Base-by-base conservation (phyloP, 2,329 filamentous ascomycete genomes). In the Zymoseptoria brevis region DNA sequence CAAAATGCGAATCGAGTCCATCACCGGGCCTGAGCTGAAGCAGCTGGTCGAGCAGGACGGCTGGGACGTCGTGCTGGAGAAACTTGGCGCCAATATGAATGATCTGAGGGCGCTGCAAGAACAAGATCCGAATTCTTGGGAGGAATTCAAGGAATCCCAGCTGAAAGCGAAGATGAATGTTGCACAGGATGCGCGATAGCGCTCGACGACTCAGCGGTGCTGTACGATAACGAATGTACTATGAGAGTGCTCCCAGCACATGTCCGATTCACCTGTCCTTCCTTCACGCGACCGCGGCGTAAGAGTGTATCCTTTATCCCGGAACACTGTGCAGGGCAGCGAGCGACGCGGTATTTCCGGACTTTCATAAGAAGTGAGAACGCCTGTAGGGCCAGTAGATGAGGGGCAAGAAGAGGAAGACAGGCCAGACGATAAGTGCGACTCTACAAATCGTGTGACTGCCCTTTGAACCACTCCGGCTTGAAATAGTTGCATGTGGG, bases 61-160 rank as follows among this genome's bases (percentile, higher is more conserved):
- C 0, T 81, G 82, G 55, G 78, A 88, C 11, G 76, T 77, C 57
- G 81, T 84, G 0, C 85, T 90, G 64, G 79, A 83, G 66, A 82
- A 86, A 68, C 77, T 83, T 19, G 83, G 82, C 4, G 80, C 81
- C 26, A 88, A 90, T 63, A 84, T 85, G 0, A 82, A 85, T 62
- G 80, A 87, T 71, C 83, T 88, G 81, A 80, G 81, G 54, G 74
- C 75, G 7, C 83, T 91, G 68, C 79, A 77, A 66, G 66, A 70
- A 50, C 73, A 76, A 57, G 72, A 75, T 66, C 72, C 73, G 8
- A 61, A 64, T 30, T 71, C 66, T 5, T 75, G 71, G 71, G 67
- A 69, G 59, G 62, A 67, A 49, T 74, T 74, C 57, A 67, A 66
- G 60, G 71, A 74, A 60, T 65, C 67, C 57, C 72, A 74, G 57